Evolutionary conservation across 352 stramenopile species (phyloP).

Genomic region (Pythium vanterpoolii): DNA sequence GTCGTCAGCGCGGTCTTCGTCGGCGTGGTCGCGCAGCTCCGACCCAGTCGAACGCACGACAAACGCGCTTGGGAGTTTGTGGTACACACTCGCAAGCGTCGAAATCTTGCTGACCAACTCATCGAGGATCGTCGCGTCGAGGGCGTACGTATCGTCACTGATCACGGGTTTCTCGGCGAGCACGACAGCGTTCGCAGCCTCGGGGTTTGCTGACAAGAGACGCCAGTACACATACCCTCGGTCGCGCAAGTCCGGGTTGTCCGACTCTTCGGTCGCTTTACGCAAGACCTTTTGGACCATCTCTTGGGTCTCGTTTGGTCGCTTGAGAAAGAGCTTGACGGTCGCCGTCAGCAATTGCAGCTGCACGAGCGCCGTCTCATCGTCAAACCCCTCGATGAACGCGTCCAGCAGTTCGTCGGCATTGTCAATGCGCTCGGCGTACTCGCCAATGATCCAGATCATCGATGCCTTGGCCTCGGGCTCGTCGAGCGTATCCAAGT

Average conservation of each 20-base stretch:
- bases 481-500: conserved; percentile 99
- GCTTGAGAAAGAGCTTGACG: conserved; percentile 99
- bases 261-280: conserved; percentile 96
- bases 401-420: conserved; percentile 98
- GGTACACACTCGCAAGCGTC: conserved; percentile 97
- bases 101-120: conserved; percentile 97
- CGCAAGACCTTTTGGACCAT: conserved; percentile 98
- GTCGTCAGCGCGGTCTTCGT: conserved; percentile 56
- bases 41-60: conserved; percentile 81
- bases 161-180: conserved; percentile 99
- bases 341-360: conserved; percentile 98
- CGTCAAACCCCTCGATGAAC: conserved; percentile 98
- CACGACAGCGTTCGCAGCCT: conserved; percentile 97
- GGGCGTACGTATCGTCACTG: conserved; percentile 96
- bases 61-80: conserved; percentile 91
- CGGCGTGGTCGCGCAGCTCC: conserved; percentile 63
- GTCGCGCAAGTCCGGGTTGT: conserved; percentile 99
- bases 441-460: conserved; percentile 99
- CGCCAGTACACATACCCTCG: conserved; percentile 99
- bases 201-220: conserved; percentile 96
- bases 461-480: conserved; percentile 98
- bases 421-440: conserved; percentile 99
- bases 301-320: conserved; percentile 88
- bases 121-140: conserved; percentile 95
- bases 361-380: conserved; percentile 96